Base-by-base conservation (phyloP, 2,329 filamentous ascomycete species). In the Colletotrichum somersetense region DNA sequence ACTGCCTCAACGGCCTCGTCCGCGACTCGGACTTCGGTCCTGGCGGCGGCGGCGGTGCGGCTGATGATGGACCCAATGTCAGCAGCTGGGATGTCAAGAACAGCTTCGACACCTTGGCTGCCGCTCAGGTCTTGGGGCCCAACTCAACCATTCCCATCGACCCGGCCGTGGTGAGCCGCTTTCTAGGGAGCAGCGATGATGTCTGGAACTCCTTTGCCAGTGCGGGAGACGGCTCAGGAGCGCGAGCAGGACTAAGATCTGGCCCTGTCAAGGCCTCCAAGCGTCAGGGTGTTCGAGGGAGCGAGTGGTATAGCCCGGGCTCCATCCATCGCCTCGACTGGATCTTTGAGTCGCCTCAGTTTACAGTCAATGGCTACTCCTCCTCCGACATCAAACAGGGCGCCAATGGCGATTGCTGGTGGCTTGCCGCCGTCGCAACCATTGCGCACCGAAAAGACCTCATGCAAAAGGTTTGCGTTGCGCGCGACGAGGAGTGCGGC, bases 391-490 rank as follows among this genome's bases (percentile, higher is more conserved):
- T 85, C 72, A 82, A 82, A 74, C 83, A 85, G 67, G 83, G 83
- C 26, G 73, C 73, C 12, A 87, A 88, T 74, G 92, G 92, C 1
- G 91, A 94, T 78, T 94, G 92, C 80, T 94, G 92, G 91, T 89
- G 92, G 79, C 85, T 94, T 78, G 91, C 92, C 5, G 91, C 91
- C 0, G 81, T 94, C 20, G 90, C 89, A 26, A 92, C 91, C 0
- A 87, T 93, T 75, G 90, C 89, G 14, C 92, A 92, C 74, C 89
- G 91, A 74, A 82, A 86, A 63, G 89, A 87, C 2, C 79, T 93
- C 42, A 91, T 94, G 76, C 86, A 91, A 66, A 87, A 86, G 69
- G 85, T 94, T 10, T 94, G 92, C 74, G 89, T 94, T 50, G 89
- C 87, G 8, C 85, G 88, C 6, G 88, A 94, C 74, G 90, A 93